Percentiles rank a stretch among this genome's conserved stretches.
Evolutionary conservation across 2,329 filamentous ascomycete genomes (phyloP).

Genomic region (Aspergillus sp.): DNA sequence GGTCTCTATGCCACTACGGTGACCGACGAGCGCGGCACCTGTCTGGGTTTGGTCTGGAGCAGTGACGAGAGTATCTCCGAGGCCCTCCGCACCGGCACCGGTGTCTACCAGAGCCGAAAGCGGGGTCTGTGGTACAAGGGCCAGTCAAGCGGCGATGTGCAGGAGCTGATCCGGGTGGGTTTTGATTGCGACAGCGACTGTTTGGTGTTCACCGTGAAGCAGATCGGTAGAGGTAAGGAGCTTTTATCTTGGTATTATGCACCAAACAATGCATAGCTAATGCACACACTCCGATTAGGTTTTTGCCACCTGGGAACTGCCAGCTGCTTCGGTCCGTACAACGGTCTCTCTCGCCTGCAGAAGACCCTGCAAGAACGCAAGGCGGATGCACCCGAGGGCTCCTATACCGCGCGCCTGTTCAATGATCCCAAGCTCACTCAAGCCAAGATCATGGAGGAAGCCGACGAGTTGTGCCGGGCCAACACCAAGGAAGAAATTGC

Average conservation of each 20-base stretch:
- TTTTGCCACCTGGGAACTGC: conserved; percentile 95
- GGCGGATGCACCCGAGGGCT: conserved; percentile 77
- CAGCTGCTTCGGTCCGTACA: conserved; percentile 86
- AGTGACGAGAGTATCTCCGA: conserved; percentile 86
- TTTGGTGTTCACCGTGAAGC: conserved; percentile 82
- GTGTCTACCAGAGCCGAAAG: conserved; percentile 96
- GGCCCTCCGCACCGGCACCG: conserved; percentile 74
- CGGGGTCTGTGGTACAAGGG: conserved; percentile 96
- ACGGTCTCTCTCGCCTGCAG: conserved; percentile 79
- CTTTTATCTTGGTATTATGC: not conserved
- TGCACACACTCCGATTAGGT: conserved; percentile 37
- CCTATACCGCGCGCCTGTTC: conserved; percentile 91
- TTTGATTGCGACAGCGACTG: conserved; percentile 95
- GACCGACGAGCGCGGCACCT: conserved; percentile 79
- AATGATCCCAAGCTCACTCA: conserved; percentile 84
- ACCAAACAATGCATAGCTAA: conserved; percentile 14
- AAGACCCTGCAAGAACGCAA: conserved; percentile 83
- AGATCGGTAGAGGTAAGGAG: conserved; percentile 70
- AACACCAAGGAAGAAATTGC: conserved; percentile 79
- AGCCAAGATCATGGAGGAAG: conserved; percentile 98
- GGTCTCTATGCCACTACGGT: conserved; percentile 87
- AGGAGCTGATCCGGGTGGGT: conserved; percentile 80
- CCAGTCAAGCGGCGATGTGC: conserved; percentile 87
- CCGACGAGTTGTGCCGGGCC: conserved; percentile 89
- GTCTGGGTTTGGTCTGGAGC: conserved; percentile 90